Evolutionary conservation across 108 stramenopile species (phyloP).

Genomic region (Stephanodiscus triporus): DNA sequence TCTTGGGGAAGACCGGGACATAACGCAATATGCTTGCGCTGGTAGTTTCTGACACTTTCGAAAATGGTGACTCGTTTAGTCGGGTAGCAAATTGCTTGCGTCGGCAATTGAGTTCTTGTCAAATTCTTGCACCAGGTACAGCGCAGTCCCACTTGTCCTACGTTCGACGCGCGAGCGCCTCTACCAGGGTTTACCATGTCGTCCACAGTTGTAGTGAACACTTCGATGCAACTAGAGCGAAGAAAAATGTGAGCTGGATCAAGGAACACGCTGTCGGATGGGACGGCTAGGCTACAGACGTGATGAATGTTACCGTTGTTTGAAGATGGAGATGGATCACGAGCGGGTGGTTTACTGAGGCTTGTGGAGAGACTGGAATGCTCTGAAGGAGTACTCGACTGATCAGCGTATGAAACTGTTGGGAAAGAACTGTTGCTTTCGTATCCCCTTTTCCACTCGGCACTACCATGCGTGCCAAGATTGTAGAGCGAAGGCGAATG

Average conservation of each 20-base stretch:
- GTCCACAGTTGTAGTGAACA: slow-evolving; percentile 6
- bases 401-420: no score
- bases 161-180: slow-evolving; percentile 18
- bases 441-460: no score
- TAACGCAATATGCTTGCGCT: slow-evolving; percentile 2
- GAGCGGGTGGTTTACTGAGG: no score
- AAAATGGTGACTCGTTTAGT: slow-evolving; percentile 19
- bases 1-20: slow-evolving; percentile 8
- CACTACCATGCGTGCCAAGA: no score
- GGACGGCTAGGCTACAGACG: not conserved
- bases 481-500: no score
- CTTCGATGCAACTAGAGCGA: slow-evolving; percentile 17
- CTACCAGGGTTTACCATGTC: not conserved
- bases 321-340: no score
- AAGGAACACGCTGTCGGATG: slow-evolving; percentile 13
- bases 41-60: slow-evolving; percentile 22
- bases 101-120: not conserved
- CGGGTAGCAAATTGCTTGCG: slow-evolving; percentile 20
- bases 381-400: no score
- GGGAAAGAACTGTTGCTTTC: no score
- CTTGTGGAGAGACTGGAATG: no score
- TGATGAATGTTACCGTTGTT: not conserved
- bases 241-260: slow-evolving; percentile 23
- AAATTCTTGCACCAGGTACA: slow-evolving; percentile 16
- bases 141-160: slow-evolving; percentile 23